Conservation (phyloP, 2,329 filamentous ascomycete genomes). For the Eutypella sp. region DNA sequence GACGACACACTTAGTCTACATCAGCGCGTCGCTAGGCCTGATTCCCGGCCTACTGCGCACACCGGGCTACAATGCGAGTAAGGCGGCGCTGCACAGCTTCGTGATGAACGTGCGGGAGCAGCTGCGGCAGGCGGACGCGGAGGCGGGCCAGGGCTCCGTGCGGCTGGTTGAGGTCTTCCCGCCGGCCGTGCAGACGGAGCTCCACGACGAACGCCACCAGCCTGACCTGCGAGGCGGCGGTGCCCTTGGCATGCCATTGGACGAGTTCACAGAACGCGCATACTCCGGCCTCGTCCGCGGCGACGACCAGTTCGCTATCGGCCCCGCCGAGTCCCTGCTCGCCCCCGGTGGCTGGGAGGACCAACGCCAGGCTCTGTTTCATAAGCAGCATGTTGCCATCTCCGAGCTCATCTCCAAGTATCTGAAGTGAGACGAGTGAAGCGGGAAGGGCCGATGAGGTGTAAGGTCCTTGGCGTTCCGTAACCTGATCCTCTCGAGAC, state of each 20-base stretch:
- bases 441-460: constrained; percentile 1
- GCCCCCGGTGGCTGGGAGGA: constrained; percentile 21
- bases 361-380: constrained; percentile 20
- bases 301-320: constrained; percentile 35
- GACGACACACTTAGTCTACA: constrained; percentile 19
- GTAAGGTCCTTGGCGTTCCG: neutral
- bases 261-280: constrained; percentile 35
- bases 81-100: constrained; percentile 43
- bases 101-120: constrained; percentile 40
- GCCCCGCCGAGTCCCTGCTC: constrained; percentile 17
- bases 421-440: constrained; percentile 12
- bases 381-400: constrained; percentile 14
- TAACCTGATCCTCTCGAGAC: neutral
- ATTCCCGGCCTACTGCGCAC: constrained; percentile 38
- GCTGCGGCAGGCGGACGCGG: constrained; percentile 27
- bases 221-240: constrained; percentile 37
- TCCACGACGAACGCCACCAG: constrained; percentile 35
- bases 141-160: constrained; percentile 18
- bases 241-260: constrained; percentile 43
- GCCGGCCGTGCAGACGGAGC: constrained; percentile 36
- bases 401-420: constrained; percentile 14
- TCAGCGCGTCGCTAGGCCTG: constrained; percentile 25
- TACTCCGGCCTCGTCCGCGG: constrained; percentile 33
- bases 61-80: constrained; percentile 43
- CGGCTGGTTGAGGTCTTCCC: constrained; percentile 41